Conservation (phyloP, 1,284 basidiomycete genomes). For the Cryptococcus sp. region DNA sequence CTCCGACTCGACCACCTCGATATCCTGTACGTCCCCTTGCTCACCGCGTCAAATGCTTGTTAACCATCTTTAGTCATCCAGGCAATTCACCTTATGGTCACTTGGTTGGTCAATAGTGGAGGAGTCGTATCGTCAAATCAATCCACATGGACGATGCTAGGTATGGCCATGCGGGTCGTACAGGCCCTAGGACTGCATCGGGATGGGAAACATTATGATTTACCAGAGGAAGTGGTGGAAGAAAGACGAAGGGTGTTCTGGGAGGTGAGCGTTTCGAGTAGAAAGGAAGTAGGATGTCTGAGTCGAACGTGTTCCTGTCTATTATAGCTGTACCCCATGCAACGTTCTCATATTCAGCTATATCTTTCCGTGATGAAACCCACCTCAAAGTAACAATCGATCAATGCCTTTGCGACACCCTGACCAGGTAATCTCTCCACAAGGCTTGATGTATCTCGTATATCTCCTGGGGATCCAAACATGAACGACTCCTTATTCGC, state of each 20-base stretch:
- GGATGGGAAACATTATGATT: constrained; percentile 15
- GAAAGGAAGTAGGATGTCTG: not conserved
- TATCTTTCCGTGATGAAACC: too few species aligned
- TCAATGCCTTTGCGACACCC: too few species aligned
- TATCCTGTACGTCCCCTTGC: constrained; percentile 5
- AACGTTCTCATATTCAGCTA: not conserved
- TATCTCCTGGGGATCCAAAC: too few species aligned
- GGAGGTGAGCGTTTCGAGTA: not conserved
- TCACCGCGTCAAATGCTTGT: not conserved
- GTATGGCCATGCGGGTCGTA: constrained; percentile 20
- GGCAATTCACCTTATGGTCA: constrained; percentile 17
- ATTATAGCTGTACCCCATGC: not conserved
- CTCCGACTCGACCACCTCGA: constrained; percentile 10
- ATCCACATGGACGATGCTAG: constrained; percentile 18
- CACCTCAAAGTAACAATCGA: too few species aligned
- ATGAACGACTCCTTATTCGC: too few species aligned
- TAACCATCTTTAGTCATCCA: constrained; percentile 10
- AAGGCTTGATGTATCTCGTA: too few species aligned
- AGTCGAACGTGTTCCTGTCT: not conserved
- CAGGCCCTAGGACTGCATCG: constrained; percentile 25
- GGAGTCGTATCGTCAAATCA: constrained; percentile 10
- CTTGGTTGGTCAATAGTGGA: constrained; percentile 17
- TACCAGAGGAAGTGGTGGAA: constrained; percentile 7
- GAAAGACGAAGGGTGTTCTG: constrained; percentile 20
- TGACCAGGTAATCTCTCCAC: too few species aligned